Base-by-base conservation (phyloP, 257 asterid genomes). In the Penstemon barbatus region DNA sequence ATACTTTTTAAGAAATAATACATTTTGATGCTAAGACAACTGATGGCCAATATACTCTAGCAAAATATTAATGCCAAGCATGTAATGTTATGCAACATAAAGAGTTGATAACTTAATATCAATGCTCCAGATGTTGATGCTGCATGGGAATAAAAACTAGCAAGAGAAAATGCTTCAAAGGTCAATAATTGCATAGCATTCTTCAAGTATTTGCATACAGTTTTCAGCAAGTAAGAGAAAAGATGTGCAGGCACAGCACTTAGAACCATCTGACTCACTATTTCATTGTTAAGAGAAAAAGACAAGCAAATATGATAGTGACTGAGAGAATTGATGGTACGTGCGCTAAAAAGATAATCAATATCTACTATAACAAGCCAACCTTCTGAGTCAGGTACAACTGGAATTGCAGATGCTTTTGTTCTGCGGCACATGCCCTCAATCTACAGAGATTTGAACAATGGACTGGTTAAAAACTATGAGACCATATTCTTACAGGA, bases 351-450 rank as follows among this genome's bases (percentile, higher is more conserved):
- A 37, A 61, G 62, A 54, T 19, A 50, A 71, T 54, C 49, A 70
- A 64, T 38, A 63, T 46, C 46, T 44, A 55, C 37, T 19, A 9
- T 15, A 68, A 65, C 36, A 73, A 67, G 65, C 49, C 53, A 73
- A 92, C 99, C 99, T 90, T 93, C 97, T 38, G 97, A 93, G 48
- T 93, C 99, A 38, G 97, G 96, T 71, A 93, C 65, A 36, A 93
- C 96, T 40, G 99, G 97, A 76, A 93, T 70, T 12, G 91, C 99
- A 72, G 95, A 85, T 80, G 99, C 89, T 70, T 78, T 84, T 72
- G 96, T 85, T 71, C 82, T 83, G 74, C 82, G 89, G 71, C 99
- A 90, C 95, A 93, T 86, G 72, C 71, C 85, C 84, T 89, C 97
- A 66, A 93, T 93, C 99, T 90, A 85, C 78, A 84, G 42, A 74